These are phyloP conservation scores for rapeseed (Brassica napus) DNA, from an alignment of 345 rosid species.

Conservation along the genomic window DNA sequence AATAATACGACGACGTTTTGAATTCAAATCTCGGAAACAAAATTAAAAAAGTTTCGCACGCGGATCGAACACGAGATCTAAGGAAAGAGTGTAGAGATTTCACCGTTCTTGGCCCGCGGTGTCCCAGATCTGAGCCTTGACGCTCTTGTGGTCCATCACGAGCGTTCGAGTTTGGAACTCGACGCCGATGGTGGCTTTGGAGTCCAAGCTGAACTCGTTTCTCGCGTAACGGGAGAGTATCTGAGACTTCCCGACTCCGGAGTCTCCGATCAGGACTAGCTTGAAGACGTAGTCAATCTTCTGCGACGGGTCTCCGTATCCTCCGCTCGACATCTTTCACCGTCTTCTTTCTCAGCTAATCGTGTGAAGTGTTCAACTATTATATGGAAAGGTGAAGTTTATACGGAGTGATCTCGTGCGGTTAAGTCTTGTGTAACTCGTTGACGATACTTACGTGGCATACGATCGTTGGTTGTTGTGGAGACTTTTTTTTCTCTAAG, in stretches of 20 bases:
- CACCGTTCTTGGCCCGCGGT: slow-evolving; percentile 94
- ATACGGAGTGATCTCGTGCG: slow-evolving; percentile 1
- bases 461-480: not conserved
- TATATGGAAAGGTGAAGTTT: not conserved
- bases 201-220: slow-evolving; percentile 80
- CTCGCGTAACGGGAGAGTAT: slow-evolving; percentile 75
- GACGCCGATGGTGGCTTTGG: slow-evolving; percentile 92
- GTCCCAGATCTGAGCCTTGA: slow-evolving; percentile 99
- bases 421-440: slow-evolving; percentile 1
- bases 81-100: not conserved
- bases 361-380: slow-evolving; percentile 6
- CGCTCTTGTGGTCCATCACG: slow-evolving; percentile 71
- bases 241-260: slow-evolving; percentile 87
- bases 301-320: slow-evolving; percentile 55
- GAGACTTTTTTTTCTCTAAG: not conserved
- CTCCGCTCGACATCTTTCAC: slow-evolving; percentile 56
- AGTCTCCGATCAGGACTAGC: slow-evolving; percentile 84
- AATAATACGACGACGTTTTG: not conserved
- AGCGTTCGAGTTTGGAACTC: slow-evolving; percentile 86
- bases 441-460: not conserved
- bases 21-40: not conserved
- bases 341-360: not conserved
- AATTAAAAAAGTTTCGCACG: not conserved
- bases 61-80: not conserved
- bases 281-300: slow-evolving; percentile 80